Evolutionary conservation across 164 flowering plant species (phyloP), one percentile per base, ranked within the genome.

Genomic region (Chloranthus sessilifolius): DNA sequence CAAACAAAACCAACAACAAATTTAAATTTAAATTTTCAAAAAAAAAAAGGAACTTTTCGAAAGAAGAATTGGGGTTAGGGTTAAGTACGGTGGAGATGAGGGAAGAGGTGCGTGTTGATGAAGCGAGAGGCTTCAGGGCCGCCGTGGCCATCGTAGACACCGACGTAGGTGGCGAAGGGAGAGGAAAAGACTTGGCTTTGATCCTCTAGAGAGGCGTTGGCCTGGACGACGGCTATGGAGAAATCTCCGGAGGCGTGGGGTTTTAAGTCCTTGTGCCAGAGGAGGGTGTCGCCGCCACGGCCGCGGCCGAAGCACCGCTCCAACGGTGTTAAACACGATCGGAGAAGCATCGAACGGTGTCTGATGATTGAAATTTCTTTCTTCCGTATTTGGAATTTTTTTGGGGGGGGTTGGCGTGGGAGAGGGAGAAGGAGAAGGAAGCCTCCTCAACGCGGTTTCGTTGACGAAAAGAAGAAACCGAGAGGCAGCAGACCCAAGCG

Each of bases 71-170:
- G n/a, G n/a, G n/a, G n/a, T n/a, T n/a, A n/a, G n/a, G n/a, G n/a
- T n/a, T n/a, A n/a, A n/a, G 25, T 74, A 83, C 91, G 69, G 62
- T 81, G 78, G n/a, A 83, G 50, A 65, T 81, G 73, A 51, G 15
- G 9, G 65, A 83, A 76, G 7, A 83, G 63, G 27, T 64, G 61
- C 15, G 76, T 60, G 20, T 66, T 74, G 12, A 78, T 69, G 29
- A 73, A 83, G 2, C 63, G 64, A n/a, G 89, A 56, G 22, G 83
- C 59, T 50, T 80, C 83, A 0, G 81, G 68, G 17, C 89, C 89
- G 36, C 75, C 89, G 62, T 83, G 90, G 2, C 90, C 90, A 47
- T 83, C 90, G 55, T 80, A 81, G 3, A 83, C 66, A 3, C 91
- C 91, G 4, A 83, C 55, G 22, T 76, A 81, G 1, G 91, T 81